A percentile compares a stretch with the other conserved stretches of the same genome.
phyloP scores from a whole-genome alignment of 192 early-diverging fungal species.

The Umbelopsis sp. region DNA sequence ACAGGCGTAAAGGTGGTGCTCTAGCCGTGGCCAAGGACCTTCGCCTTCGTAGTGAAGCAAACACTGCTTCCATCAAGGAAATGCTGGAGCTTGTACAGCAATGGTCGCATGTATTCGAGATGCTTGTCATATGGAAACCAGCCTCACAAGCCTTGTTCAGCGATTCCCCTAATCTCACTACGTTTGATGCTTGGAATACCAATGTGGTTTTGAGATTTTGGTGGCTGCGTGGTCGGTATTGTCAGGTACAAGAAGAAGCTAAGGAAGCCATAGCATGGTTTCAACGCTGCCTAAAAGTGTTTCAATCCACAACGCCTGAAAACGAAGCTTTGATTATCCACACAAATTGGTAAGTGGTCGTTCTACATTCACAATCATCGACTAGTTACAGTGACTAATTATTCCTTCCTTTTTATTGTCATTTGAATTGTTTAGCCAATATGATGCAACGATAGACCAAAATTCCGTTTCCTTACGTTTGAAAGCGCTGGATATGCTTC shows the following conservation, averaged over 20 bases:
- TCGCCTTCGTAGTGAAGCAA: neutral
- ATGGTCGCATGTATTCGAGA: constrained; percentile 7
- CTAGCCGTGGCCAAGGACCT: constrained; percentile 9
- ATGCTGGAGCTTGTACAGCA: constrained; percentile 8
- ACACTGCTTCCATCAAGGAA: neutral
- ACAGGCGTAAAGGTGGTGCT: neutral
- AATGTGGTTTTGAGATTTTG: constrained; percentile 11
- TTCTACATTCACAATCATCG: no score
- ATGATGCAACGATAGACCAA: constrained; percentile 33
- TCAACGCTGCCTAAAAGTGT: constrained; percentile 2
- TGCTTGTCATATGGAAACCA: constrained; percentile 3
- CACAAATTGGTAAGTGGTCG: constrained; percentile 1
- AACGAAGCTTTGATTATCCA: neutral
- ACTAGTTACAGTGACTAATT: no score
- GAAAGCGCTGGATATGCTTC: constrained; percentile 31
- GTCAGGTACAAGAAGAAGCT: constrained; percentile 10
- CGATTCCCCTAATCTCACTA: neutral
- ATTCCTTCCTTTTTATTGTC: no score
- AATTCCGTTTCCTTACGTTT: constrained; percentile 28
- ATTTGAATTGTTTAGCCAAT: constrained; percentile 46
- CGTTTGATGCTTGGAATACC: neutral
- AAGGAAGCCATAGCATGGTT: constrained; percentile 9
- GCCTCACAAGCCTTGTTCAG: neutral
- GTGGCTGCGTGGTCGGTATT: constrained; percentile 5
- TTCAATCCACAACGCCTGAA: neutral